Conservation (phyloP, 2,329 filamentous ascomycete genomes). For the Tolypocladium amazonense region DNA sequence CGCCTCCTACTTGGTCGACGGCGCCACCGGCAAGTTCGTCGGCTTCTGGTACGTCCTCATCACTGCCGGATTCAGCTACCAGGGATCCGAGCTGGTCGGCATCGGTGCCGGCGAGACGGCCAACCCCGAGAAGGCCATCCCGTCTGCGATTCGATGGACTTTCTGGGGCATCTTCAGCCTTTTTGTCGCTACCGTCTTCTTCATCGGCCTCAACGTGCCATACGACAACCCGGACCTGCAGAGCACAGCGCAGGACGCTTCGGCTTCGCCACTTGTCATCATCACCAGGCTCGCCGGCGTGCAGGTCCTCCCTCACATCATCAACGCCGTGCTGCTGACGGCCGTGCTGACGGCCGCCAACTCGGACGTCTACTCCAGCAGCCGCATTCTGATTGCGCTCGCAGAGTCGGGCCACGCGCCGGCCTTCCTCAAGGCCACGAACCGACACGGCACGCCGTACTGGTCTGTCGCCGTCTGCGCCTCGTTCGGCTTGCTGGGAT, state of each 20-base stretch:
- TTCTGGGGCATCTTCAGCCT: conserved; percentile 66
- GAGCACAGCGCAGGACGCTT: conserved; percentile 42
- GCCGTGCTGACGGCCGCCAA: conserved; percentile 71
- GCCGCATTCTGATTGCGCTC: conserved; percentile 56
- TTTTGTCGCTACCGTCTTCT: conserved; percentile 56
- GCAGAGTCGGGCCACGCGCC: conserved; percentile 56
- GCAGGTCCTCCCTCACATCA: conserved; percentile 52
- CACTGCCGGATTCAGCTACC: conserved; percentile 59
- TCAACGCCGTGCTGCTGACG: conserved; percentile 70
- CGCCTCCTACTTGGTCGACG: conserved; percentile 44
- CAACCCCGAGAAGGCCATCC: conserved; percentile 62
- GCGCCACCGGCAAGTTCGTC: conserved; percentile 49
- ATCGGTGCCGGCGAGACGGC: conserved; percentile 70
- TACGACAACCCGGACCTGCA: conserved; percentile 46
- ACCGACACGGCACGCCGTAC: conserved; percentile 52
- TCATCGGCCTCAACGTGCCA: conserved; percentile 62
- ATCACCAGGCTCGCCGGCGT: conserved; percentile 52
- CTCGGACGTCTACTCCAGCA: conserved; percentile 65
- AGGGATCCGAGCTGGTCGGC: conserved; percentile 66
- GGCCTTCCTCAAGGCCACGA: conserved; percentile 46
- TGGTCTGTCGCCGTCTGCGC: conserved; percentile 43
- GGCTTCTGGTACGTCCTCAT: conserved; percentile 61
- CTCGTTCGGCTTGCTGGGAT: conserved; percentile 52
- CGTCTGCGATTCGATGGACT: conserved; percentile 60
- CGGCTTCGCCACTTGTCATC: conserved; percentile 55